A percentile compares a stretch with the other conserved stretches of the same genome.
phyloP scores from a whole-genome alignment of 1,284 basidiomycete species.

The Retiboletus fuscus region DNA sequence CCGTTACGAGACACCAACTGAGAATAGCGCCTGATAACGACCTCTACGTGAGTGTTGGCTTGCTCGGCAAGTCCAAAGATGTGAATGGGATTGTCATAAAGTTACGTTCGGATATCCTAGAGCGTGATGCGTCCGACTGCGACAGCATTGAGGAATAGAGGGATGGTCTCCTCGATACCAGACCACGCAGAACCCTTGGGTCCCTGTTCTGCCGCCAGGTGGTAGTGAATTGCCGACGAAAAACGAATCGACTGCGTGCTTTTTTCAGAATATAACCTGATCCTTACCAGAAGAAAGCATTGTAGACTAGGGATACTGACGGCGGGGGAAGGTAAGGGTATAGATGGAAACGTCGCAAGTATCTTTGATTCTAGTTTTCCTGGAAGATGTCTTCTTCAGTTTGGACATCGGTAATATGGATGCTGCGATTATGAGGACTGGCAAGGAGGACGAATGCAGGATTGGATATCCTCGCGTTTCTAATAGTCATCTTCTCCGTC shows the following conservation, averaged over 20 bases:
- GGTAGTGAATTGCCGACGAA: slow-evolving; percentile 86
- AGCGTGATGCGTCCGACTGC: slow-evolving; percentile 84
- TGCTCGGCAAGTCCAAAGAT: slow-evolving; percentile 95
- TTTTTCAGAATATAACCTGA: slow-evolving; percentile 90
- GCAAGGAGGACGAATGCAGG: slow-evolving; percentile 95
- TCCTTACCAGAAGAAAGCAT: slow-evolving; percentile 81
- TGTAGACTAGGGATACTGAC: too few relatives aligned
- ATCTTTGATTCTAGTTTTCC: too few relatives aligned
- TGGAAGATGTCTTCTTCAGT: slow-evolving; percentile 69
- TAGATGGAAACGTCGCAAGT: too few relatives aligned
- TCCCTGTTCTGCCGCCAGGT: slow-evolving; percentile 77
- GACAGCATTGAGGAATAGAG: slow-evolving; percentile 90
- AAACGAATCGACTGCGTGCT: slow-evolving; percentile 90
- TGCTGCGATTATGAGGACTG: slow-evolving; percentile 88
- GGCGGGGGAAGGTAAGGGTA: too few relatives aligned
- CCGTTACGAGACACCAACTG: slow-evolving; percentile 72
- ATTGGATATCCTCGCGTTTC: slow-evolving; percentile 92
- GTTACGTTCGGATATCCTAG: slow-evolving; percentile 82
- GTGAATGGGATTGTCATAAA: slow-evolving; percentile 92
- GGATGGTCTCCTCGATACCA: slow-evolving; percentile 91
- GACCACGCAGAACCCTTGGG: slow-evolving; percentile 77
- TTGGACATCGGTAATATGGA: slow-evolving; percentile 95
- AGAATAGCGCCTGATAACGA: slow-evolving; percentile 85
- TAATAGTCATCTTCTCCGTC: slow-evolving; percentile 90
- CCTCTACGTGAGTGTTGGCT: slow-evolving; percentile 90